Conservation (phyloP, 805 yeast species). For the Nakazawaea anatomiae region DNA sequence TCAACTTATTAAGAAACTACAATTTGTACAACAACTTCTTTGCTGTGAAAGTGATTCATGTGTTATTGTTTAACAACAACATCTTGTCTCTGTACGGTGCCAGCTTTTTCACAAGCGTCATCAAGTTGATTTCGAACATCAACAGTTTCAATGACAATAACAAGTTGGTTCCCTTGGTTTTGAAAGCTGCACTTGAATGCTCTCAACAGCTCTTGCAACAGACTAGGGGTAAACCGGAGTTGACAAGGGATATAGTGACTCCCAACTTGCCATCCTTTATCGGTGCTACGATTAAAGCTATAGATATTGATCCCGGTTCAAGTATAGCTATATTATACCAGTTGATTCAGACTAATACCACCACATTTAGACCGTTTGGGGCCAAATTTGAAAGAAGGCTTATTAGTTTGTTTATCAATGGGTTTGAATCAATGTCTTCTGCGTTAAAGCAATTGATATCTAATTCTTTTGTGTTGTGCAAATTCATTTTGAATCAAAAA, state of each 20-base stretch:
- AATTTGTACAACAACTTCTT: conserved; percentile 48
- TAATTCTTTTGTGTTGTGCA: conserved; percentile 45
- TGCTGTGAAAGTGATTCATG: conserved; percentile 47
- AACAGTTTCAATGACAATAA: conserved; percentile 29
- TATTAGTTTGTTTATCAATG: conserved; percentile 25
- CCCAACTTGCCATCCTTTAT: conserved; percentile 69
- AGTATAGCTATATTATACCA: conserved; percentile 34
- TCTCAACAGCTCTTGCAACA: conserved; percentile 35
- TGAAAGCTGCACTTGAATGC: conserved; percentile 32
- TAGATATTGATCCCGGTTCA: conserved; percentile 29
- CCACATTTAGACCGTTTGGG: conserved; percentile 77
- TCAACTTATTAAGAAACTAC: conserved; percentile 38
- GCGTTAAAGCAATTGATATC: conserved; percentile 36
- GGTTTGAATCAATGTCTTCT: conserved; percentile 28
- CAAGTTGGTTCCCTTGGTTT: conserved; percentile 21
- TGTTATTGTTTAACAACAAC: conserved; percentile 29
- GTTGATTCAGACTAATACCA: conserved; percentile 53
- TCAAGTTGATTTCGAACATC: conserved; percentile 34
- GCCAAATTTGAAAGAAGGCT: conserved; percentile 50
- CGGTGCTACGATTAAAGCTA: conserved; percentile 41
- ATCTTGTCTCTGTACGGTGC: conserved; percentile 36
- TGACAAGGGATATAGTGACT: conserved; percentile 77
- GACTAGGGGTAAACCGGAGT: conserved; percentile 74
- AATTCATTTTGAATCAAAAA: conserved; percentile 49
- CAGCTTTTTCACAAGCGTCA: conserved; percentile 30